These are phyloP conservation scores for Rubia tinctorum DNA, from an alignment of 305 asterid genomes.

Conservation along the genomic window DNA sequence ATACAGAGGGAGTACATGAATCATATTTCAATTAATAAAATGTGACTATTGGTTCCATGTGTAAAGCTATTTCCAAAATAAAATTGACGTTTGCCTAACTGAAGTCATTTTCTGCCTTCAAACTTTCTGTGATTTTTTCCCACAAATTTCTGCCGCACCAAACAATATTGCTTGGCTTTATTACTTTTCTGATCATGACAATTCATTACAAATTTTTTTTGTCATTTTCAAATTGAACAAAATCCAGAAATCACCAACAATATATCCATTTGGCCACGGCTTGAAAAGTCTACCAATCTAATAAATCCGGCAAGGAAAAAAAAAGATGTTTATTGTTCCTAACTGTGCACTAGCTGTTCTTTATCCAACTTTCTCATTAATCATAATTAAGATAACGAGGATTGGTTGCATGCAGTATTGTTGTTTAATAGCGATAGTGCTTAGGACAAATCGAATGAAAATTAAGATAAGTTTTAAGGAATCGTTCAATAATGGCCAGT, in stretches of 20 bases:
- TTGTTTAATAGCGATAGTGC: neutral
- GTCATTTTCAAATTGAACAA: conserved; percentile 4
- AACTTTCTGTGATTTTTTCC: neutral
- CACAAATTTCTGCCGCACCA: conserved; percentile 4
- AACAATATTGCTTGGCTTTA: neutral
- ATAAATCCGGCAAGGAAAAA: neutral
- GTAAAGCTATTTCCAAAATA: neutral
- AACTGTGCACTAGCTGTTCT: neutral
- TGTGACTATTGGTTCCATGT: neutral
- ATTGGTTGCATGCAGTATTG: no score
- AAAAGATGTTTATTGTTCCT: neutral
- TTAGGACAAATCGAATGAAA: neutral
- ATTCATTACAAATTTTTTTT: neutral
- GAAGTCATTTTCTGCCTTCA: conserved; percentile 15
- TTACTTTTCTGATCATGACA: neutral
- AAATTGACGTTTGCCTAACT: neutral
- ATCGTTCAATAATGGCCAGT: neutral
- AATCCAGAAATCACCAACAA: neutral
- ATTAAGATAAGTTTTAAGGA: neutral
- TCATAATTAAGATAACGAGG: no score
- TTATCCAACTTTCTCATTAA: no score
- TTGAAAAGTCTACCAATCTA: neutral
- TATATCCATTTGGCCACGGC: neutral
- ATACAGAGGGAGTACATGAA: neutral
- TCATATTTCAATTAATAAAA: no score